phyloP scores from a whole-genome alignment of 495 filamentous ascomycete genomes.

The Pseudevernia furfuracea region DNA sequence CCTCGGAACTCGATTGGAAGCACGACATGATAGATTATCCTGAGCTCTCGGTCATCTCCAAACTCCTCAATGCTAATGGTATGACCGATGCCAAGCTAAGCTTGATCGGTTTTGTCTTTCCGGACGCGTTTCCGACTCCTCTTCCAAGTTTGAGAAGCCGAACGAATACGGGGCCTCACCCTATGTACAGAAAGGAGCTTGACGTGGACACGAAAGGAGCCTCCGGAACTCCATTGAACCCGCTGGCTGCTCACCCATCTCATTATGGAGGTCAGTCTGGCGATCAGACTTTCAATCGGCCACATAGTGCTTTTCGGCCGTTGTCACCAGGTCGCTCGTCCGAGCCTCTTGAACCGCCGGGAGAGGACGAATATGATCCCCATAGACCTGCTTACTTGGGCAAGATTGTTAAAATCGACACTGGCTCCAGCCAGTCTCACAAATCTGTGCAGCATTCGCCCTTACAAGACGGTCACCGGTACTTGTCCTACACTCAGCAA shows the following conservation, averaged over 20 bases:
- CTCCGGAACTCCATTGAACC: background rate
- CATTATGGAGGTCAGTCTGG: slow-evolving; percentile 11
- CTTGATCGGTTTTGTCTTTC: slow-evolving; percentile 53
- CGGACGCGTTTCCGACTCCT: slow-evolving; percentile 31
- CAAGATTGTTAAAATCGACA: slow-evolving; percentile 9
- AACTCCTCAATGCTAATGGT: slow-evolving; percentile 39
- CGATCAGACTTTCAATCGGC: slow-evolving; percentile 22
- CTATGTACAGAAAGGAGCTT: slow-evolving; percentile 27
- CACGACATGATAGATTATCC: slow-evolving; percentile 64
- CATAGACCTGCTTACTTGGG: slow-evolving; percentile 29
- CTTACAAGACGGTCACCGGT: slow-evolving; percentile 2
- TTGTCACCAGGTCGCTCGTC: slow-evolving; percentile 11
- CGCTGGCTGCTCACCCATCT: slow-evolving; percentile 9
- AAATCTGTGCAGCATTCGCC: background rate
- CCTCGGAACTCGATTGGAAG: slow-evolving; percentile 50
- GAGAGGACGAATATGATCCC: slow-evolving; percentile 41
- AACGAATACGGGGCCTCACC: slow-evolving; percentile 27
- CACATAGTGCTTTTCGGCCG: slow-evolving; percentile 23
- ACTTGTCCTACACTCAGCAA: slow-evolving; percentile 3
- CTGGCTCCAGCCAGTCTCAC: slow-evolving; percentile 1
- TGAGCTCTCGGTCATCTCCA: slow-evolving; percentile 41
- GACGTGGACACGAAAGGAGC: slow-evolving; percentile 1
- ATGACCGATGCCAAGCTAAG: slow-evolving; percentile 50
- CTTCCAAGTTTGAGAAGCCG: slow-evolving; percentile 30
- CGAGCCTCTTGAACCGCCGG: slow-evolving; percentile 23